Evolutionary conservation across 1,284 basidiomycete genomes (phyloP).

Genomic region (Ceratobasidium sp.): DNA sequence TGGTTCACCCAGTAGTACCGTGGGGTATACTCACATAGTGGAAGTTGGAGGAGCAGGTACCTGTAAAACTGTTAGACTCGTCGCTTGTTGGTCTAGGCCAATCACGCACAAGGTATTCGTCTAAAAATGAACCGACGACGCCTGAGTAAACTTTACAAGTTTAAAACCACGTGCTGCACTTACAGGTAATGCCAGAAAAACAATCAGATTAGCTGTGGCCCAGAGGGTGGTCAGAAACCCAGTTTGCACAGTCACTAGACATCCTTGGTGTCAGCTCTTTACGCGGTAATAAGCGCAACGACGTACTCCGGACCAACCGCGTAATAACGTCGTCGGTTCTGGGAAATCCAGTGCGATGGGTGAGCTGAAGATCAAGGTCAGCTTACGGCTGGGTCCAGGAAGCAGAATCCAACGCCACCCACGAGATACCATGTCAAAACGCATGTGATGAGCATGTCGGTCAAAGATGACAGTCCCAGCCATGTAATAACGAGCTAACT

Average conservation of each 20-base stretch:
- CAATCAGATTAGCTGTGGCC: slow-evolving; percentile 55
- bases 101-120: slow-evolving; percentile 33
- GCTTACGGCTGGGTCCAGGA: not conserved
- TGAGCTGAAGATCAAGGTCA: slow-evolving; percentile 54
- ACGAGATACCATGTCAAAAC: slow-evolving; percentile 57
- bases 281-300: not conserved
- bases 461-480: slow-evolving; percentile 52
- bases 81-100: not conserved
- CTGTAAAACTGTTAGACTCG: not conserved
- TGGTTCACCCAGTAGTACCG: no score
- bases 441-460: slow-evolving; percentile 56
- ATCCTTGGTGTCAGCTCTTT: slow-evolving; percentile 10
- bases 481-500: slow-evolving; percentile 51
- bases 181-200: slow-evolving; percentile 56
- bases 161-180: slow-evolving; percentile 44
- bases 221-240: slow-evolving; percentile 55
- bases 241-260: slow-evolving; percentile 57
- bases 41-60: slow-evolving; percentile 36
- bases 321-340: slow-evolving; percentile 56
- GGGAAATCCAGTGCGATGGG: slow-evolving; percentile 58
- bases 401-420: slow-evolving; percentile 45
- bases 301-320: slow-evolving; percentile 60
- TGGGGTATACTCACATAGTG: slow-evolving; percentile 19
- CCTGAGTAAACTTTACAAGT: not conserved
- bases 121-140: not conserved